Base-by-base conservation (phyloP, 805 yeast genomes). In the Teunomyces barrocoloradensis region DNA sequence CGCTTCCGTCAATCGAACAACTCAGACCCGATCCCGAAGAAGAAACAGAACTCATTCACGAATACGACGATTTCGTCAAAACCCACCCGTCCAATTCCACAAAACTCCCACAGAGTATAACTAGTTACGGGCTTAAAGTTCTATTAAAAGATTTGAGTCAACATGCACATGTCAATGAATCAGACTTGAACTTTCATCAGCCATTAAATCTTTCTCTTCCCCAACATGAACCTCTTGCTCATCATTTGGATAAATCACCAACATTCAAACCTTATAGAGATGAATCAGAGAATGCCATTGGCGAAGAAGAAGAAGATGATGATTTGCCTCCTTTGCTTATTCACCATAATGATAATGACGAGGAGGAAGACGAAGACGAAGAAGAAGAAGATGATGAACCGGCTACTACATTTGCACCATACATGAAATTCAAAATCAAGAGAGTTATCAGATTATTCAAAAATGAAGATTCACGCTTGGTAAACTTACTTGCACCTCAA, bases 81-180 rank as follows among this genome's bases (percentile, higher is more conserved):
- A 18, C 50, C 12, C 23, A 33, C 21, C 39, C 45, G 3, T 9
- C 28, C 6, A 20, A 20, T 4, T 15, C 43, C 10, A n/a, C 29
- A 4, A 37, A 37, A 37, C 21, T 29, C n/a, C 43, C 36, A 13
- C 35, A 17, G 7, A 29, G 30, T 4, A 49, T 61, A 0, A 71
- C 69, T n/a, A 55, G 68, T 3, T 68, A 59, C 49, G 74, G 73
- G 3, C 48, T 72, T 15, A 63, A 59, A 33, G 53, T 61, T 13
- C 58, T 72, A 17, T 53, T 72, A 23, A 60, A 57, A 38, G 73
- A 69, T 42, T 60, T 72, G 38, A 54, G 63, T 18, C 55, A 52
- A 25, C 68, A 67, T 42, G 51, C 71, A n/a, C 52, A 52, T 42
- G 30, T 43, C 15, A 13, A 41, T 10, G 40, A 37, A 21, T 17